Evolutionary conservation across 306 rosid species (phyloP), one percentile per base, ranked within the genome.

Genomic region (Abrus precatorius): DNA sequence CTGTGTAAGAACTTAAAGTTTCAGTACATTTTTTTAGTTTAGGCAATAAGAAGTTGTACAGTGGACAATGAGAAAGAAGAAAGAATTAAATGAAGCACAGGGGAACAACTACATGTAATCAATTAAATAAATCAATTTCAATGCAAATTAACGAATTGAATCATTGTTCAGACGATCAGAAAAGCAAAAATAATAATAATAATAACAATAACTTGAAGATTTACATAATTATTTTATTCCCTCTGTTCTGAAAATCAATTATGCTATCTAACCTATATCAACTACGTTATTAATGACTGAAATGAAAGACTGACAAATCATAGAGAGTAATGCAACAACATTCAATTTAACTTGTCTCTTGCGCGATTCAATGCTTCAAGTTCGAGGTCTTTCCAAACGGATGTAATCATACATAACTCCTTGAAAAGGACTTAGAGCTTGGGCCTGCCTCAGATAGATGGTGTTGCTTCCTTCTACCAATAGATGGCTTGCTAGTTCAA

Each of bases 361-460:
- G 32, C 9, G 3, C 29, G 5, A 28, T 28, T 27, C 28, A 60
- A 10, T 9, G 2, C 28, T 33, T 72, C 5, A 75, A 53, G 9
- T 9, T 69, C 82, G 69, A 30, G 96, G 92, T 20, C 86, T 80
- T 86, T 92, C 97, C 0, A 92, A 79, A 70, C 97, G 88, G 41
- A 88, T 69, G 45, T 90, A 92, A 65, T 92, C 97, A 54, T 92
- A 92, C 94, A 92, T 88, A 12, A 90, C 60, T 14, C 93, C 94
- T 49, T 54, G 47, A 9, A 84, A 89, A 48, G 87, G 74, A 20
- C 69, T 7, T 2, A 0, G 0, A 1, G 20, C 53, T 85, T 67
- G 86, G 8, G 87, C 1, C 38, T 87, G 97, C n/a, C 85, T 81
- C 0, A 92, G 80, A 77, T 79, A 87, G 63, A 92, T 81, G 14